These are phyloP conservation scores for Paratinospora sagittata DNA, from an alignment of 164 flowering plant species.

Conservation along the genomic window DNA sequence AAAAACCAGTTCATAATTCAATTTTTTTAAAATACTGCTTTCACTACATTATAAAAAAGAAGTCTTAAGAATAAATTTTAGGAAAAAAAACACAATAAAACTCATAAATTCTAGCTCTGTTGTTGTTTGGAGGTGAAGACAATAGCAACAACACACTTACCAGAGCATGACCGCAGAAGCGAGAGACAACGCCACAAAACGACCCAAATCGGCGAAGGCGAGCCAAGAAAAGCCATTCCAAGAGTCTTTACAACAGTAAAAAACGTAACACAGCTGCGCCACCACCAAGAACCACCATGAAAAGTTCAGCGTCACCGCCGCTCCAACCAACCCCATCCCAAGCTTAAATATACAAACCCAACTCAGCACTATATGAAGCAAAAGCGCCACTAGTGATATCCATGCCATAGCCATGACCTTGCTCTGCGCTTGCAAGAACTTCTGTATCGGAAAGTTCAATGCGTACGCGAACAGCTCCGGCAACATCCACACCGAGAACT, in stretches of 20 bases:
- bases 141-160: constrained; percentile 14
- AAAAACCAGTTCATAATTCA: too few relatives aligned
- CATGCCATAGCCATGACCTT: constrained; percentile 33
- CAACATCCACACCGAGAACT: constrained; percentile 21
- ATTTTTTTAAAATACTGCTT: too few relatives aligned
- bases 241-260: constrained; percentile 17
- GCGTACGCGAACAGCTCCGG: constrained; percentile 27
- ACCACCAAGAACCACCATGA: constrained; percentile 17
- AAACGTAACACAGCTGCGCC: constrained; percentile 19
- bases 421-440: constrained; percentile 33
- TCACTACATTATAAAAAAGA: too few relatives aligned
- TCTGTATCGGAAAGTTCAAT: constrained; percentile 25
- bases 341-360: constrained; percentile 34
- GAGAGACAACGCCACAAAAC: constrained; percentile 7
- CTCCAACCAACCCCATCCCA: constrained; percentile 16
- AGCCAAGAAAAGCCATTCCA: constrained; percentile 24
- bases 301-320: constrained; percentile 13
- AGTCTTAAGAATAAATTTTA: too few relatives aligned
- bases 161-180: constrained; percentile 20
- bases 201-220: constrained; percentile 15
- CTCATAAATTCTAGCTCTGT: too few relatives aligned
- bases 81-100: too few relatives aligned
- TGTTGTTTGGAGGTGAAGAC: neutral
- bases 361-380: constrained; percentile 25
- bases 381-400: constrained; percentile 24